Conservation (phyloP, 1,139 yeast genomes). For the Sugiyamaella neomexicana region DNA sequence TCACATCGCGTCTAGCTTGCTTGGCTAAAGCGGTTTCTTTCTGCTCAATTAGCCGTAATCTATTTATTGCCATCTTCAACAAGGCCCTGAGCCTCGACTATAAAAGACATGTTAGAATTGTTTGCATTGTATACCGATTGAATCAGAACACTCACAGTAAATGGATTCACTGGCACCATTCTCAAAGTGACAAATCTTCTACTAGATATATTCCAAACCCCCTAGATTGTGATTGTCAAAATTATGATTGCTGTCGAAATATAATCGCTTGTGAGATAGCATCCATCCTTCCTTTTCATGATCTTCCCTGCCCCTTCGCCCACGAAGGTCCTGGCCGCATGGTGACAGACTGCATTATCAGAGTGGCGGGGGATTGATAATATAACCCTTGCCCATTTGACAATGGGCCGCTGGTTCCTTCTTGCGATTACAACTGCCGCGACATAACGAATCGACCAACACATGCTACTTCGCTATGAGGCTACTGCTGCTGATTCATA, state of each 20-base stretch:
- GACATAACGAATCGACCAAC: too few relatives aligned
- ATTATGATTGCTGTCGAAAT: neutral
- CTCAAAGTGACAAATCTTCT: neutral
- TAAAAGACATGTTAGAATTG: neutral
- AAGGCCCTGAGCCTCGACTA: slow-evolving; percentile 60
- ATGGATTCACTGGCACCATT: slow-evolving; percentile 20
- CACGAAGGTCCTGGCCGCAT: neutral
- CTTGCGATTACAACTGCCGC: too few relatives aligned
- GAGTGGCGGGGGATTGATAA: slow-evolving; percentile 7
- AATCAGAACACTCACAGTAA: slow-evolving; percentile 22
- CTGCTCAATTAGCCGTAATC: slow-evolving; percentile 76
- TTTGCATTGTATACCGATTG: too few relatives aligned
- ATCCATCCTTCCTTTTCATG: neutral
- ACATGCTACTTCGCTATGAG: too few relatives aligned
- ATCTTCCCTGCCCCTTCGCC: neutral
- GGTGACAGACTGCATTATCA: neutral
- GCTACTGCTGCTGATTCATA: neutral
- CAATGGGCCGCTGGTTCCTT: neutral
- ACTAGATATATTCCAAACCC: neutral
- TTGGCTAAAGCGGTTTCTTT: slow-evolving; percentile 80
- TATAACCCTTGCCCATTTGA: slow-evolving; percentile 2
- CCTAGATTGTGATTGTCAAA: neutral
- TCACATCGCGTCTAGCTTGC: slow-evolving; percentile 65
- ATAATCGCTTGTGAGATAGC: neutral
- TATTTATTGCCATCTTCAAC: slow-evolving; percentile 76